Evolutionary conservation across 2,329 filamentous ascomycete species (phyloP), one percentile per base, ranked within the genome.

Genomic region (Colletotrichum orchidophilum): DNA sequence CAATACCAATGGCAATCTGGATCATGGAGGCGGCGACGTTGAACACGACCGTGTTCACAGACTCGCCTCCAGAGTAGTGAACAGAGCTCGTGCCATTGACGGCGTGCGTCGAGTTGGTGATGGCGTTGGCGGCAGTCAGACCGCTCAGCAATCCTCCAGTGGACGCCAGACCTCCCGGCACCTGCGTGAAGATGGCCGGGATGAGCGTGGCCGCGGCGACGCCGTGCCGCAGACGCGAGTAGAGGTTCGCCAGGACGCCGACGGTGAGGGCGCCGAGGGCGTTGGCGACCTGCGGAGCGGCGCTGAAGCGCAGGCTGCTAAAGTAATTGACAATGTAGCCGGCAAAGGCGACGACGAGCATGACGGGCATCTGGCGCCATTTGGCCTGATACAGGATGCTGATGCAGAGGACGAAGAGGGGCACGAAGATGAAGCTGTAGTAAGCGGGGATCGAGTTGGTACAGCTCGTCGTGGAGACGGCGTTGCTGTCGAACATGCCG

Each of bases 311-410:
- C 27, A 87, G 83, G 18, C 88, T 87, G 57, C 88, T 90, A 81
- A 93, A 95, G 81, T 89, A 94, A 78, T 93, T 95, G 75, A 94
- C 91, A 3, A 94, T 81, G 78, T 95, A 96, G 3, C 94, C 94
- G 0, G 88, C 86, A 68, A 93, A 88, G 1, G 93, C 89, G 66
- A 96, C 94, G 57, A 91, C 49, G 2, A 94, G 82, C 93, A 96
- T 96, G 63, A 93, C 85, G 0, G 94, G 94, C 75, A 92, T 89
- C 78, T 96, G 94, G 75, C 90, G 93, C 89, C 90, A 94, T 79
- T 94, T 94, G 49, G 92, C 93, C 75, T 95, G 93, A 78, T 95
- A 95, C 78, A 95, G 90, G 67, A 95, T 83, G 58, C 92, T 90
- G 49, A 96, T 86, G 76, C 91, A 94, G 31, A 94, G 77, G 9